These are phyloP conservation scores for Symbiodinium pilosum DNA, from an alignment of 73 alveolate genomes.

Conservation along the genomic window DNA sequence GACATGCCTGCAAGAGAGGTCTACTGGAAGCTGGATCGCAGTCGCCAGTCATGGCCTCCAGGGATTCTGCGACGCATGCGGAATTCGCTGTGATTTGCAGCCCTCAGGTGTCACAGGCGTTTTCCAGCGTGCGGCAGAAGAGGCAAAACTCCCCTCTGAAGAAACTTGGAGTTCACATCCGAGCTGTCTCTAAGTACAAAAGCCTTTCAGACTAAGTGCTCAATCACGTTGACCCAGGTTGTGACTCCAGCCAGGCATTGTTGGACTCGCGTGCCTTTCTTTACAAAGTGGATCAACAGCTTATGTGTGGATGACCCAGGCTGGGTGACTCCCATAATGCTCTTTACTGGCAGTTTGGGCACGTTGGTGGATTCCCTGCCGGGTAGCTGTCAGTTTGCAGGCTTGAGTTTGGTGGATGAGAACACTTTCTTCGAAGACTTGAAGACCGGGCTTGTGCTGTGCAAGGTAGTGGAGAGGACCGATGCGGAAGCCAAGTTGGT, in stretches of 20 bases:
- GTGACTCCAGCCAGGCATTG: slow-evolving; percentile 76
- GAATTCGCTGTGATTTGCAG: neutral
- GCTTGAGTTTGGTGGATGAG: slow-evolving; percentile 54
- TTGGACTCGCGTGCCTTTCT: slow-evolving; percentile 85
- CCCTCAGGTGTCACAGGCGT: neutral
- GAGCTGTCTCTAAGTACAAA: neutral
- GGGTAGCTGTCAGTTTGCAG: neutral
- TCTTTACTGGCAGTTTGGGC: neutral
- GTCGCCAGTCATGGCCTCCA: neutral
- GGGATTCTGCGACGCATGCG: neutral
- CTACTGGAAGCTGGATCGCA: neutral
- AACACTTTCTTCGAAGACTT: slow-evolving; percentile 76
- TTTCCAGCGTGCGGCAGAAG: neutral
- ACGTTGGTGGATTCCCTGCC: neutral
- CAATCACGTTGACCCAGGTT: slow-evolving; percentile 30
- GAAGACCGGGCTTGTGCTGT: slow-evolving; percentile 81
- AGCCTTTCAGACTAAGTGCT: no score
- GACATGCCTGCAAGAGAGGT: neutral
- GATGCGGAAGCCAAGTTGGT: neutral
- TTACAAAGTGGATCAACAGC: slow-evolving; percentile 79
- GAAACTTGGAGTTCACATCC: neutral
- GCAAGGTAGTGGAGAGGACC: slow-evolving; percentile 82
- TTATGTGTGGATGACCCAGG: slow-evolving; percentile 68
- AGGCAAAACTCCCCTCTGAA: neutral
- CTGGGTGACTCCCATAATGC: neutral